Base-by-base conservation (phyloP, 106 monocot genomes). In the Chionographis japonica region DNA sequence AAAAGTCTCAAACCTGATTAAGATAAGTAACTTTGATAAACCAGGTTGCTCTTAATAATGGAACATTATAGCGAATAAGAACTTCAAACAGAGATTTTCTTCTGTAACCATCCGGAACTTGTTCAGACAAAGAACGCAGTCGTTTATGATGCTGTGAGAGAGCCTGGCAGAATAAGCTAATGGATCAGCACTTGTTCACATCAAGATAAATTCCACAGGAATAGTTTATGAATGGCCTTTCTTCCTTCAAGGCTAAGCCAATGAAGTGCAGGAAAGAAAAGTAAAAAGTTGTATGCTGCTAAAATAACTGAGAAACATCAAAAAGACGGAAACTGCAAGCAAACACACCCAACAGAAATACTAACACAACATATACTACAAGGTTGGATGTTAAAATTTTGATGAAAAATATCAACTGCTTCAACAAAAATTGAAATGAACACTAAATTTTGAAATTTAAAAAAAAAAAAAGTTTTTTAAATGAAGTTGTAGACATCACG, bases 11-110 rank as follows among this genome's bases (percentile, higher is more conserved):
- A 37, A 98, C 97, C 97, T 98, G 97, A 72, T 98, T 98, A 57
- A 98, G 97, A 78, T 93, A 93, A 27, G 73, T 92, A 57, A 98
- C 90, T 87, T 98, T 98, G 50, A 98, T 82, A 79, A 98, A 93
- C 97, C 97, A 98, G 16, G 97, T 81, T 51, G 92, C 97, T 78
- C 87, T 80, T 70, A 90, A 52, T 49, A 98, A 74, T 52, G 97
- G 97, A 16, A 98, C 81, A 75, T 90, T 98, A 54, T 92, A 66
- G 18, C 92, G 82, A 71, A 89, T 90, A 65, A 98, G 79, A 63
- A 98, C 82, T 17, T 98, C 97, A 81, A 98, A 85, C 19, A 98
- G 89, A 50, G 79, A 63, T 75, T 98, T 98, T 66, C 80, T 85
- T 79, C 92, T 81, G 66, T 83, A 98, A 53, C 97, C 97, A 79